phyloP scores from a whole-genome alignment of 371 early-diverging fungal genomes.

The Actinomortierella wolfii region DNA sequence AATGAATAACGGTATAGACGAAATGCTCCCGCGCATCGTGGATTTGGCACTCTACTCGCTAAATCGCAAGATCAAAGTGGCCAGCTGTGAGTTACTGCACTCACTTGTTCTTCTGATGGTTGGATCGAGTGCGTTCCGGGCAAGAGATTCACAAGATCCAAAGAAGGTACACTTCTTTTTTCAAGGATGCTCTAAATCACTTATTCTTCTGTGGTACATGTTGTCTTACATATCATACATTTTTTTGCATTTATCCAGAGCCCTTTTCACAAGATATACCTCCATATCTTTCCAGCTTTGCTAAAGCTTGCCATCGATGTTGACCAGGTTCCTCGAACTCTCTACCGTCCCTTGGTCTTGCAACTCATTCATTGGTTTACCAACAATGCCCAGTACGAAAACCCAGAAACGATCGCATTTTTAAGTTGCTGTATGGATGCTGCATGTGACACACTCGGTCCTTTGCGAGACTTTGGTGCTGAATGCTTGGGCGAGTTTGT shows the following conservation, averaged over 20 bases:
- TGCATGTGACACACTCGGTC: constrained; percentile 56
- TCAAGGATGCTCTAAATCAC: background rate
- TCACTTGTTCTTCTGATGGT: constrained; percentile 72
- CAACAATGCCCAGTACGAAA: constrained; percentile 72
- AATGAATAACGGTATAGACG: constrained; percentile 51
- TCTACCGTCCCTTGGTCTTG: constrained; percentile 63
- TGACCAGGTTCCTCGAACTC: constrained; percentile 69
- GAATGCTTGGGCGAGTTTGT: constrained; percentile 78
- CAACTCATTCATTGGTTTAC: constrained; percentile 86
- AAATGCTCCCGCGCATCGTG: constrained; percentile 75
- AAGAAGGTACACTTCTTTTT: constrained; percentile 36
- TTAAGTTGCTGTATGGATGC: constrained; percentile 73
- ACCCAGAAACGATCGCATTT: constrained; percentile 76
- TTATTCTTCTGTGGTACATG: background rate
- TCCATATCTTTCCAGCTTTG: constrained; percentile 71
- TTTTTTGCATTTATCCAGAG: constrained; percentile 41
- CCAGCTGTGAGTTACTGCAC: constrained; percentile 81
- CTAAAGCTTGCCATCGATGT: constrained; percentile 74
- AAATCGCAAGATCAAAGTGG: constrained; percentile 75
- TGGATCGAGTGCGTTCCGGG: constrained; percentile 67
- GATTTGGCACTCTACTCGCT: constrained; percentile 77
- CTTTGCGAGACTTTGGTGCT: constrained; percentile 76
- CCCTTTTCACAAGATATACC: constrained; percentile 64
- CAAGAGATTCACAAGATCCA: constrained; percentile 47
- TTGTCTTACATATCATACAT: background rate